Percentiles rank a stretch among this genome's conserved stretches.
phyloP scores from a whole-genome alignment of 2,329 filamentous ascomycete genomes.

The Drechslerella stenobrocha region DNA sequence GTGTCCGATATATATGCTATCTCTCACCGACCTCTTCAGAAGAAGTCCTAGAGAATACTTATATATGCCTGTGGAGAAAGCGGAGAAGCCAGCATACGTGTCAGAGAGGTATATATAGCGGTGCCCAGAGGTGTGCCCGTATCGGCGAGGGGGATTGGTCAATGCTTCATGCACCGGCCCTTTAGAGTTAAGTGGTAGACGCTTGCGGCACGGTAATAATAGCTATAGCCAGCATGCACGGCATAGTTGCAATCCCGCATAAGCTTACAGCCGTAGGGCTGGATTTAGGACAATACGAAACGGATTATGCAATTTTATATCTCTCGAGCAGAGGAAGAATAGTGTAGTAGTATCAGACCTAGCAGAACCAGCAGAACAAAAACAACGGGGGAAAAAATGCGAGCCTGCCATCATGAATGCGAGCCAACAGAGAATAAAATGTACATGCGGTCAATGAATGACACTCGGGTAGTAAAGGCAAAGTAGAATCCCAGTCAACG shows the following conservation, averaged over 20 bases:
- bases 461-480: constrained; percentile 18
- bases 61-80: neutral
- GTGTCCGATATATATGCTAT: no score
- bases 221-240: no score
- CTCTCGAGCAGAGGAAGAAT: neutral
- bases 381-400: neutral
- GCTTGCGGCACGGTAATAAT: constrained; percentile 21
- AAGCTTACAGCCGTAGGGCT: no score
- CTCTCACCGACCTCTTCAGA: no score
- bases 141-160: constrained; percentile 27
- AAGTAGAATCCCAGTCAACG: constrained; percentile 51
- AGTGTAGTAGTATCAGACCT: neutral
- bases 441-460: constrained; percentile 3
- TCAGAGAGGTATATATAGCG: neutral
- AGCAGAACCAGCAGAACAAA: neutral
- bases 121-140: constrained; percentile 19
- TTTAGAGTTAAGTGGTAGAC: constrained; percentile 15
- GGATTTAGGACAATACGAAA: no score
- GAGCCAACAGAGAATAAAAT: constrained; percentile 53
- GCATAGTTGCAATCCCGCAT: no score
- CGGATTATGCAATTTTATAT: neutral
- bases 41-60: neutral
- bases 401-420: constrained; percentile 27
- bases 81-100: constrained; percentile 2
- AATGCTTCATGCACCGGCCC: constrained; percentile 11